phyloP scores from a whole-genome alignment of 495 filamentous ascomycete species.

The Trypethelium eluteriae region DNA sequence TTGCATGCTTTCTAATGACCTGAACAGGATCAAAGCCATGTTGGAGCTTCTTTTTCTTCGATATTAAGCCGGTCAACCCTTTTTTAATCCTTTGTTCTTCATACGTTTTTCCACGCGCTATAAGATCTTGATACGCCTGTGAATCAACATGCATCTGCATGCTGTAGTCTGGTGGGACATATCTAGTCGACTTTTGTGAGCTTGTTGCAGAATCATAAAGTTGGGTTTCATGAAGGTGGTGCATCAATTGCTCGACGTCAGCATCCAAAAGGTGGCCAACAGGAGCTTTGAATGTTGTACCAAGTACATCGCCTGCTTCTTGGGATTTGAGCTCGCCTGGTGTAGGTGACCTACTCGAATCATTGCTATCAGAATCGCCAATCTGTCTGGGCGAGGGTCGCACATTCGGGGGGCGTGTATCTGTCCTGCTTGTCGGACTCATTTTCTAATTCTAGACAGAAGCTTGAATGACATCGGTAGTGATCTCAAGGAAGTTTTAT shows the following conservation, averaged over 20 bases:
- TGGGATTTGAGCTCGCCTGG: not conserved
- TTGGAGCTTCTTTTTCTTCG: conserved; percentile 22
- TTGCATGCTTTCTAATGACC: conserved; percentile 29
- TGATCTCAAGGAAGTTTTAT: not conserved
- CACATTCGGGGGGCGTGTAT: not conserved
- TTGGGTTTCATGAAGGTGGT: not conserved
- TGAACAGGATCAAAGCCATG: conserved; percentile 30
- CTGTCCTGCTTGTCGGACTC: not conserved
- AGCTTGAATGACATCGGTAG: not conserved
- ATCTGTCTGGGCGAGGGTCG: not conserved
- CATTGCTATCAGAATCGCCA: not conserved
- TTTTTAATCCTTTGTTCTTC: conserved; percentile 17
- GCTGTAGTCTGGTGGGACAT: conserved; percentile 21
- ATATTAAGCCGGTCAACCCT: conserved; percentile 16
- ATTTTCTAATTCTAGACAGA: not conserved
- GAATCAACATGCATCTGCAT: conserved; percentile 27
- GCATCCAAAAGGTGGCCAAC: conserved; percentile 6
- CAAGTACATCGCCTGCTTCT: not conserved
- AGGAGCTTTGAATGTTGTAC: conserved; percentile 8
- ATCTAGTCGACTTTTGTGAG: not conserved
- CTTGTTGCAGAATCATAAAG: not conserved
- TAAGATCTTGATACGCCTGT: not conserved
- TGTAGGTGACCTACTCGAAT: not conserved
- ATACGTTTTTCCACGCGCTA: not conserved
- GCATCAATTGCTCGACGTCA: conserved; percentile 14